Evolutionary conservation across 2,329 filamentous ascomycete genomes (phyloP), one percentile per base, ranked within the genome.

Genomic region (Trichoderma citrinoviride): DNA sequence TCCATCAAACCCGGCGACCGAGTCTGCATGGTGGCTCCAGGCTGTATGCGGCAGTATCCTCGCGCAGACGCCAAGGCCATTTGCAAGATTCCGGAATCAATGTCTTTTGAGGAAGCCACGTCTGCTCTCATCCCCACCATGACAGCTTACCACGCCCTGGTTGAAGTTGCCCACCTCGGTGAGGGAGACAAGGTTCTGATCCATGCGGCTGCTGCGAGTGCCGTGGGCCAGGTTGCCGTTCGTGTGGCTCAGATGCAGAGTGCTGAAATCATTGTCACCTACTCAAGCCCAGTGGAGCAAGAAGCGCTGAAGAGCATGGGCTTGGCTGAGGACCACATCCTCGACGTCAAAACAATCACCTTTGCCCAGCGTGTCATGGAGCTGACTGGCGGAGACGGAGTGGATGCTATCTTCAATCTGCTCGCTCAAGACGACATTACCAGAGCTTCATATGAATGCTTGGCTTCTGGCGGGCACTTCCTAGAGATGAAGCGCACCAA

Each of bases 401-500:
- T 79, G 1, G 73, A 79, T 23, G 61, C 78, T 0, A 69, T 78
- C 0, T 54, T 79, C 3, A 78, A 78, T 63, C 75, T 72, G 0
- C 67, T 77, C 0, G 64, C 70, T 0, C 76, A 75, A 0, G 74
- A 77, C 0, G 50, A 58, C 4, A 65, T 40, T 3, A 65, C 79
- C 0, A 70, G 67, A 0, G 70, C 73, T 1, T 74, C 76, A 0
- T 78, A 73, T 73, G 66, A 73, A 12, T 78, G 75, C 50, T 66
- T 80, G 15, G 75, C 77, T 1, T 64, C 68, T 1, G 71, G 69
- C 21, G 78, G 78, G 0, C 64, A 70, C 0, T 73, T 79, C 54
- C 53, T 80, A 0, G 78, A 80, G 62, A 72, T 79, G 44, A 75
- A 72, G 0, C 75, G 74, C 41, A 68, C 67, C 3, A 76, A 77